Percentiles rank a stretch among this genome's conserved stretches.
Evolutionary conservation across 139 green algal species (phyloP).

Genomic region (Nannochloris sp.): DNA sequence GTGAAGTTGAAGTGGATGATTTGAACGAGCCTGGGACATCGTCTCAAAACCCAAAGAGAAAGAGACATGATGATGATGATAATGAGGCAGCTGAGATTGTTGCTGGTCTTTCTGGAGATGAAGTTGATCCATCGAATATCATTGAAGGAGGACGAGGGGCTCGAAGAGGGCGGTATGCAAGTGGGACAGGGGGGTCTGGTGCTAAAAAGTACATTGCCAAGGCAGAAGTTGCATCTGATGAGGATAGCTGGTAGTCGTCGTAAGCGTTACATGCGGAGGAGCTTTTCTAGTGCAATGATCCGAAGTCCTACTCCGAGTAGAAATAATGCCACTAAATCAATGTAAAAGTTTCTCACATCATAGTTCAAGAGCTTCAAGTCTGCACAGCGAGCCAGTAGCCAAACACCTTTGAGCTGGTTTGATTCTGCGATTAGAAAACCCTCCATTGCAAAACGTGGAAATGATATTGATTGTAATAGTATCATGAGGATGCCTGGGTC

Average conservation of each 20-base stretch:
- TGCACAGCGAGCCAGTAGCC: conserved; percentile 47
- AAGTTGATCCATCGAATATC: conserved; percentile 28
- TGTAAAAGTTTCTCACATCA: conserved; percentile 26
- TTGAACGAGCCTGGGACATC: conserved; percentile 3
- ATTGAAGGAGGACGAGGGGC: conserved; percentile 18
- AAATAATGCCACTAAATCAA: conserved; percentile 27
- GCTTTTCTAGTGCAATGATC: not conserved
- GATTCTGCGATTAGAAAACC: conserved; percentile 37
- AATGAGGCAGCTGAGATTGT: conserved; percentile 12
- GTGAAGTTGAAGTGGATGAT: conserved; percentile 1
- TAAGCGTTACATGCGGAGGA: not conserved
- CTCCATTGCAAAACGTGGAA: conserved; percentile 46
- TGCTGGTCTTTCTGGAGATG: conserved; percentile 23
- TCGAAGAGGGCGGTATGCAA: conserved; percentile 8
- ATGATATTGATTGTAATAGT: conserved; percentile 25
- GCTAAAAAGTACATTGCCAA: conserved; percentile 18
- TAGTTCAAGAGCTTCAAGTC: conserved; percentile 36
- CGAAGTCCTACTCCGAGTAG: conserved; percentile 20
- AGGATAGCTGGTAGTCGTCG: conserved; percentile 26
- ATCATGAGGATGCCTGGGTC: conserved; percentile 9
- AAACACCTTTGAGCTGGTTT: conserved; percentile 40
- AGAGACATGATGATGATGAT: not conserved
- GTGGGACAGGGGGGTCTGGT: not conserved
- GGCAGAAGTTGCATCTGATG: conserved; percentile 29
- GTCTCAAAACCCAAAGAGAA: conserved; percentile 7